Evolutionary conservation across 257 asterid species (phyloP), one percentile per base, ranked within the genome.

Genomic region (Solanum habrochaites): DNA sequence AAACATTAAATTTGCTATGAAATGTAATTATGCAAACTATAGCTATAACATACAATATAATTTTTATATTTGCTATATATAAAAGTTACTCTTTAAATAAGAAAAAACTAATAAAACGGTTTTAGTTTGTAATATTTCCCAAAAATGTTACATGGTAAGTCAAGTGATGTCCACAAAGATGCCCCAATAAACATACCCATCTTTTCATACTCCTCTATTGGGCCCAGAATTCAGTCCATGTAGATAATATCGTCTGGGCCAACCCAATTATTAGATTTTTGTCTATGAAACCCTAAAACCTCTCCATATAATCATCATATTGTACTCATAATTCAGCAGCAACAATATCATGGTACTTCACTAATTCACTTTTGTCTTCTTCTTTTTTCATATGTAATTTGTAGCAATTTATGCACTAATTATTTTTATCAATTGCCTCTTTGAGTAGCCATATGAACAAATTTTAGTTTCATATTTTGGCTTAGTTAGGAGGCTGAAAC

Each of bases 391-490:
- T 21, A 75, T n/a, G 35, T 14, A 42, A 77, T 77, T 42, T 77
- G 5, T 49, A n/a, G 8, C 1, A 25, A 40, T 40, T 8, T 75
- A 40, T 75, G 58, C 0, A n/a, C 0, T 0, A 42, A 14, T 25
- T 14, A 11, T 4, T 43, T 27, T 43, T 15, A 78, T 40, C 21
- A 20, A 25, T 23, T 69, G 87, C 90, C 83, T 84, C 75, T 88
- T 67, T 85, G 90, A 88, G 90, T 88, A 88, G 88, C 90, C 90
- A 40, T 78, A 80, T 78, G 88, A 20, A 71, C n/a, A 21, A 81
- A n/a, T 42, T 47, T 45, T 2, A 40, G n/a, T 67, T 88, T 88
- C 86, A 80, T 86, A 85, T 85, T 70, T 60, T 62, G 88, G 88
- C 85, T 88, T 88, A 88, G 88, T 88, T 85, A 80, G 83, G 90